Evolutionary conservation across 148 eudicot genomes (phyloP).

Genomic region (Silene conica): DNA sequence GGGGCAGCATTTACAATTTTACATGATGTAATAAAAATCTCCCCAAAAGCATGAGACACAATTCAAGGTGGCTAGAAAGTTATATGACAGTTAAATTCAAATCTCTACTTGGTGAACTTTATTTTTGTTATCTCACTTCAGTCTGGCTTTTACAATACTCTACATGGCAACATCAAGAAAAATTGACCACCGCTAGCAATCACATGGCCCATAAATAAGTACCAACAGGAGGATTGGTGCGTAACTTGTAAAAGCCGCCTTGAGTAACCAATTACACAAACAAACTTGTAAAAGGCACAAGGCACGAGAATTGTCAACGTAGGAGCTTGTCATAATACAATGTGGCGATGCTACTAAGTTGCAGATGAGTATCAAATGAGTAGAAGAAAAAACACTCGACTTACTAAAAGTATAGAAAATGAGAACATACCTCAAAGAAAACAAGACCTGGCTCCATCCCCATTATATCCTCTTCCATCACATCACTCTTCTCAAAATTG

Average conservation of each 20-base stretch:
- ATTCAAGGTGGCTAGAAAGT: too few relatives aligned
- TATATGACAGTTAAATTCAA: too few relatives aligned
- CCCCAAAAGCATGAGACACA: background rate
- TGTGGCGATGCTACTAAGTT: background rate
- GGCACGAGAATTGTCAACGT: conserved; percentile 3
- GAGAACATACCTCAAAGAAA: conserved; percentile 75
- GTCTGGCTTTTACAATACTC: background rate
- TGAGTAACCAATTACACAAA: background rate
- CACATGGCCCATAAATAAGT: too few relatives aligned
- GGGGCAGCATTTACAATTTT: background rate
- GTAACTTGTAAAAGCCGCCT: background rate
- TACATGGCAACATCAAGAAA: background rate
- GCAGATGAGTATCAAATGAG: background rate
- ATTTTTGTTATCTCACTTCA: background rate
- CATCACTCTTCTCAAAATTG: conserved; percentile 69
- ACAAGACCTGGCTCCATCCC: conserved; percentile 91
- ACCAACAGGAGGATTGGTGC: background rate
- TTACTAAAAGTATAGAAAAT: background rate
- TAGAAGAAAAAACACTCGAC: background rate
- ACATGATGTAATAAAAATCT: background rate
- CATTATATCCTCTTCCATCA: conserved; percentile 98
- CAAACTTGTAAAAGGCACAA: background rate
- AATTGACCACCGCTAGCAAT: background rate
- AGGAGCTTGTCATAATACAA: background rate
- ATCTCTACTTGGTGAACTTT: too few relatives aligned